phyloP scores from a whole-genome alignment of 148 eudicot genomes.

The Beta vulgaris region DNA sequence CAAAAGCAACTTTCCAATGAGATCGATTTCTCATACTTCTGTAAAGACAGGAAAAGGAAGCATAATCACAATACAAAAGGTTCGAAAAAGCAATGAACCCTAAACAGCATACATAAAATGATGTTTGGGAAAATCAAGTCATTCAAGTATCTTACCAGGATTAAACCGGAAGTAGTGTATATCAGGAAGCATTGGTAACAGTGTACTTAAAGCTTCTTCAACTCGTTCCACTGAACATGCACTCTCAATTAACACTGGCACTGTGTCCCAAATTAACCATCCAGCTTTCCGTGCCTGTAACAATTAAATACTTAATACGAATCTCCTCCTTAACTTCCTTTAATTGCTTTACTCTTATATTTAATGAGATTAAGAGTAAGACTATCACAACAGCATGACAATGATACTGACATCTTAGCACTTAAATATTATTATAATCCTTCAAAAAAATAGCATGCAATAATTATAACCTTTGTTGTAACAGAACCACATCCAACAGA shows the following conservation, averaged over 20 bases:
- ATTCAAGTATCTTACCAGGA: slow-evolving; percentile 58
- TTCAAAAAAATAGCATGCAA: slow-evolving; percentile 4
- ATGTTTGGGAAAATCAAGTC: background rate
- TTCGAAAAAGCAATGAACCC: background rate
- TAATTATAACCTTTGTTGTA: slow-evolving; percentile 73
- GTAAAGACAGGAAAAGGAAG: background rate
- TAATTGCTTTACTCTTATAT: background rate
- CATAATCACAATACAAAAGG: background rate
- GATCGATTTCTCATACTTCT: background rate
- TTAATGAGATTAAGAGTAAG: background rate
- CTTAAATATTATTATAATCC: background rate
- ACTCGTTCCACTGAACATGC: slow-evolving; percentile 95
- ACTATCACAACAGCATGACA: background rate
- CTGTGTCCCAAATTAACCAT: slow-evolving; percentile 95
- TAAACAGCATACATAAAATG: background rate
- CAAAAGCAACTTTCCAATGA: background rate
- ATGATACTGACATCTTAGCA: background rate
- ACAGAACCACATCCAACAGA: slow-evolving; percentile 93
- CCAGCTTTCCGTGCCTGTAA: slow-evolving; percentile 84
- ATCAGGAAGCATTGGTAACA: slow-evolving; percentile 94
- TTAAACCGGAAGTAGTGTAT: slow-evolving; percentile 89
- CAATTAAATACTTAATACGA: background rate
- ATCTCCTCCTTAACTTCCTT: background rate
- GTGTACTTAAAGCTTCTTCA: slow-evolving; percentile 89
- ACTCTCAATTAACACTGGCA: slow-evolving; percentile 95